Percentiles rank a stretch among this genome's conserved stretches.
Evolutionary conservation across 2,329 filamentous ascomycete species (phyloP).

Genomic region (Xylaria arbuscula): DNA sequence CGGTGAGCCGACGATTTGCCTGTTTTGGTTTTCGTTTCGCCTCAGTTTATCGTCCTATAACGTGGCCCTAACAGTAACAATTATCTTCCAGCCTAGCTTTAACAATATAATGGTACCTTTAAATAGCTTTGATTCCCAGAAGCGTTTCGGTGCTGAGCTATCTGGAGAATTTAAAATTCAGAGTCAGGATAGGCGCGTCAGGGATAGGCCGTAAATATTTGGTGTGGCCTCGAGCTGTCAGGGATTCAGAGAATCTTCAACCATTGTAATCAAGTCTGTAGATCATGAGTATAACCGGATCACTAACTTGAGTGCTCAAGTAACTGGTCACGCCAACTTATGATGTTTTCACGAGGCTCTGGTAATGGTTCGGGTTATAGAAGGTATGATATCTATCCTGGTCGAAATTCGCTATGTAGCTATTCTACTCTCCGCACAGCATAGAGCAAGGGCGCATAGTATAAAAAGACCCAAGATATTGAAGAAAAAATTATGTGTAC

Average conservation of each 20-base stretch:
- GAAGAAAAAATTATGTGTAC: slow-evolving; percentile 17
- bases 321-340: neutral
- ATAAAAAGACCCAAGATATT: slow-evolving; percentile 2
- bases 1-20: neutral
- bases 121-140: neutral
- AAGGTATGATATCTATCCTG: neutral
- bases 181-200: neutral
- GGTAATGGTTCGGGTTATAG: neutral
- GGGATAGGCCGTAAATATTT: neutral
- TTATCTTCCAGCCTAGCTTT: neutral
- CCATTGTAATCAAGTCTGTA: neutral
- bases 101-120: neutral
- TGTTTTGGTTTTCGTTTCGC: neutral
- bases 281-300: neutral
- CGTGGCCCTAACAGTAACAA: neutral
- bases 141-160: too few species aligned
- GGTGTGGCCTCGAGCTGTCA: neutral
- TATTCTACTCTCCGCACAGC: neutral
- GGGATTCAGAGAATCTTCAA: neutral
- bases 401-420: neutral
- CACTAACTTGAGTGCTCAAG: neutral
- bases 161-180: too few species aligned
- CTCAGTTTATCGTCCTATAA: neutral
- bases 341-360: neutral
- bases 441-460: neutral